Evolutionary conservation across 805 yeast genomes (phyloP).

Genomic region (Lachancea lanzarotensis): DNA sequence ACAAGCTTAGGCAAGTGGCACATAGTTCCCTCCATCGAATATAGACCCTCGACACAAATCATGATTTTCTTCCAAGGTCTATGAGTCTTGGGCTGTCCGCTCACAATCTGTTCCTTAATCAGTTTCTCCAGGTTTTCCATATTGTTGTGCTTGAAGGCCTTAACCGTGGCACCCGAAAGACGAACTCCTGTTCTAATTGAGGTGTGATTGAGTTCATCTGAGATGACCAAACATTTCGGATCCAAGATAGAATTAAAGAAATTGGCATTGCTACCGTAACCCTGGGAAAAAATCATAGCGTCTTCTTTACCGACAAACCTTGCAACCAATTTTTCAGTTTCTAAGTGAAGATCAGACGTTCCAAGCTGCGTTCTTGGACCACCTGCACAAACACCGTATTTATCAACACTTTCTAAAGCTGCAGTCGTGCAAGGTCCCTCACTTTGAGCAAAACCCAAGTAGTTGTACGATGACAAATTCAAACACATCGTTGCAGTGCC

Average conservation of each 20-base stretch:
- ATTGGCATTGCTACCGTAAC: conserved; percentile 92
- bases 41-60: conserved; percentile 86
- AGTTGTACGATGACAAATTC: conserved; percentile 86
- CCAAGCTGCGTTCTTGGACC: conserved; percentile 76
- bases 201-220: conserved; percentile 93
- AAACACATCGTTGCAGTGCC: conserved; percentile 74
- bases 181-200: conserved; percentile 94
- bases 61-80: conserved; percentile 91
- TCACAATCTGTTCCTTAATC: conserved; percentile 76
- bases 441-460: conserved; percentile 94
- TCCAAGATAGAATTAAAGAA: conserved; percentile 79
- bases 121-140: conserved; percentile 72
- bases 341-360: conserved; percentile 62
- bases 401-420: conserved; percentile 55
- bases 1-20: conserved; percentile 72
- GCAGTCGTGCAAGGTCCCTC: conserved; percentile 84
- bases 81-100: conserved; percentile 91
- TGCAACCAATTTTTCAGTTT: conserved; percentile 74
- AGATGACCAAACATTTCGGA: conserved; percentile 80
- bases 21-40: conserved; percentile 89
- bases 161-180: conserved; percentile 85
- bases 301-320: conserved; percentile 87
- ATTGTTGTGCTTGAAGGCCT: conserved; percentile 88
- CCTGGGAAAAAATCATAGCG: conserved; percentile 82
- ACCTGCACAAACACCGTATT: conserved; percentile 71